phyloP scores from a whole-genome alignment of 257 asterid species.

The Solanum stenotomum region DNA sequence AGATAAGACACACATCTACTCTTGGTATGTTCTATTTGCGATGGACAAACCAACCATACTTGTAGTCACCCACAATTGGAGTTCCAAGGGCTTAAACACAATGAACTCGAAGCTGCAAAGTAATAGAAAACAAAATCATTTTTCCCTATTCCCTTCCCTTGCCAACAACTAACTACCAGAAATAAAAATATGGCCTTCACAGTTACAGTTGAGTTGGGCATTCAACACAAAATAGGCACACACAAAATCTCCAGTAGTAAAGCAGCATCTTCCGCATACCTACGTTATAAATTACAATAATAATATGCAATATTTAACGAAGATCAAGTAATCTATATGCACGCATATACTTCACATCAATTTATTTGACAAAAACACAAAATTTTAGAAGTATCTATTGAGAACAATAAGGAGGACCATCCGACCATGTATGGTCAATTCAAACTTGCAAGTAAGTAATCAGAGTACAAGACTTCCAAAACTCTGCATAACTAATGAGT shows the following conservation, averaged over 20 bases:
- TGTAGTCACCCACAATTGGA: constrained; percentile 43
- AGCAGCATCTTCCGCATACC: background rate
- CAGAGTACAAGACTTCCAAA: too few relatives aligned
- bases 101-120: constrained; percentile 83
- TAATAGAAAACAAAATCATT: background rate
- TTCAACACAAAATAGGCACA: background rate
- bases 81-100: constrained; percentile 94
- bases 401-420: too few relatives aligned
- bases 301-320: too few relatives aligned
- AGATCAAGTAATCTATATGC: too few relatives aligned
- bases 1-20: constrained; percentile 69
- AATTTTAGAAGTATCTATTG: too few relatives aligned
- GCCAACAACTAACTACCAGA: background rate
- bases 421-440: too few relatives aligned
- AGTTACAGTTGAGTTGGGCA: background rate
- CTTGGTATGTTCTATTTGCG: constrained; percentile 88
- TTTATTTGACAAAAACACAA: too few relatives aligned
- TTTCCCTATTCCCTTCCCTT: background rate
- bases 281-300: too few relatives aligned
- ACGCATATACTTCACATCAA: too few relatives aligned
- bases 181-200: too few relatives aligned
- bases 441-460: too few relatives aligned
- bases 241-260: background rate
- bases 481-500: too few relatives aligned
- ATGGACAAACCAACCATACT: constrained; percentile 85